phyloP scores from a whole-genome alignment of 768 basidiomycete genomes.

The Mycena vitilis region DNA sequence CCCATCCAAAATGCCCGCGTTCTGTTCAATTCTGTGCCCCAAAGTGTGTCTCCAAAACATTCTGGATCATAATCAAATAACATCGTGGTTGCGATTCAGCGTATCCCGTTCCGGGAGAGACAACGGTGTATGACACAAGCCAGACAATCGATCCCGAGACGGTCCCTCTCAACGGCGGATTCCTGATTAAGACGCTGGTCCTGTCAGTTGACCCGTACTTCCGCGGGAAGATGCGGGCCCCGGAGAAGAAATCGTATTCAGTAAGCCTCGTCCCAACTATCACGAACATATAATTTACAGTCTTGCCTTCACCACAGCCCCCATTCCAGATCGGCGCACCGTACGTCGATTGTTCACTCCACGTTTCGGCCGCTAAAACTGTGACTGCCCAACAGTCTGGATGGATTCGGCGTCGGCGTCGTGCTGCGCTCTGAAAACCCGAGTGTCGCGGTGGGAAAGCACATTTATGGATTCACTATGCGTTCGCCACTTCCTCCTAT shows the following conservation, averaged over 20 bases:
- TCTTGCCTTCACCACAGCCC: no score
- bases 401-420: conserved; percentile 49
- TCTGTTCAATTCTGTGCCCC: no score
- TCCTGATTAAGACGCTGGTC: conserved; percentile 52
- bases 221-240: conserved; percentile 44
- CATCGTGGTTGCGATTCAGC: no score
- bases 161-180: conserved; percentile 46
- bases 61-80: no score
- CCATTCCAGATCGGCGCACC: no score
- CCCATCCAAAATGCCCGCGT: no score
- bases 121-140: conserved; percentile 45
- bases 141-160: conserved; percentile 52
- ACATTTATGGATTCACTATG: conserved; percentile 44
- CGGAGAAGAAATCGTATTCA: conserved; percentile 36
- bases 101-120: conserved; percentile 44
- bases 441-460: conserved; percentile 42
- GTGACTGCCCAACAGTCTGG: conserved; percentile 19
- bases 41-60: no score
- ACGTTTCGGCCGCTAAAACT: no score
- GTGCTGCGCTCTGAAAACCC: conserved; percentile 49
- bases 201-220: conserved; percentile 55
- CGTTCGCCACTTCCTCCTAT: no score
- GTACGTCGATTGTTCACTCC: no score
- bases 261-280: conserved; percentile 16
- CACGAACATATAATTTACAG: not conserved